Percentiles rank a stretch among this genome's conserved stretches.
These are phyloP conservation scores for Xylaria palmicola DNA, from an alignment of 495 filamentous ascomycete genomes.

Conservation along the genomic window DNA sequence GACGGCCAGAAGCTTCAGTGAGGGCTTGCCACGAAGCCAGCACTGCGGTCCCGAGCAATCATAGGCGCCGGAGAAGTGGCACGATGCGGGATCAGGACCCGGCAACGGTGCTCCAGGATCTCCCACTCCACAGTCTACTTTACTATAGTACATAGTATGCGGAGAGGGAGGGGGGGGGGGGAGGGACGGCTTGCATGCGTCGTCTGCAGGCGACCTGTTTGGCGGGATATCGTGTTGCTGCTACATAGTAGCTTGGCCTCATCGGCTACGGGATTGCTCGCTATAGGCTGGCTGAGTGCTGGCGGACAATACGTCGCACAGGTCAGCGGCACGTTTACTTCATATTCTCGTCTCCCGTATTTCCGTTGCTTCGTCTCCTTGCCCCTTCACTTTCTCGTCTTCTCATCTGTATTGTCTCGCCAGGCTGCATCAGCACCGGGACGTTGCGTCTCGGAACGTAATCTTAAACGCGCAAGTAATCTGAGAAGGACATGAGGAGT, in stretches of 20 bases:
- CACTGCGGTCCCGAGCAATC: constrained; percentile 24
- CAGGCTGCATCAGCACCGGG: constrained; percentile 5
- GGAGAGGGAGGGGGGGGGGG: too few species aligned
- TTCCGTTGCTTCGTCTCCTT: too few species aligned
- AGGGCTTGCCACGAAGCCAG: constrained; percentile 51
- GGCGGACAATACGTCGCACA: neutral
- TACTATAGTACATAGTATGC: too few species aligned
- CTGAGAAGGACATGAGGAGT: neutral
- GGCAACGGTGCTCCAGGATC: constrained; percentile 5
- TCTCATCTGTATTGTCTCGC: too few species aligned
- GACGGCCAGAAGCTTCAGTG: constrained; percentile 31
- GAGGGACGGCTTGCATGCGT: constrained; percentile 8
- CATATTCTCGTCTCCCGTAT: too few species aligned
- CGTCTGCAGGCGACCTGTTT: constrained; percentile 14
- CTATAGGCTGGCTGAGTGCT: neutral
- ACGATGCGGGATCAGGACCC: constrained; percentile 7
- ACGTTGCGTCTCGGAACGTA: neutral
- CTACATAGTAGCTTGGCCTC: neutral
- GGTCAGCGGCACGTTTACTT: too few species aligned
- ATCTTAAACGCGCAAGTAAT: neutral
- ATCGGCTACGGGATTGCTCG: neutral
- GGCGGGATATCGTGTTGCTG: constrained; percentile 1
- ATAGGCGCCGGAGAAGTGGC: constrained; percentile 29
- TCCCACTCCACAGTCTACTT: neutral
- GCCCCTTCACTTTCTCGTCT: too few species aligned